These are phyloP conservation scores for Sherardia arvensis DNA, from an alignment of 257 asterid species.

Conservation along the genomic window DNA sequence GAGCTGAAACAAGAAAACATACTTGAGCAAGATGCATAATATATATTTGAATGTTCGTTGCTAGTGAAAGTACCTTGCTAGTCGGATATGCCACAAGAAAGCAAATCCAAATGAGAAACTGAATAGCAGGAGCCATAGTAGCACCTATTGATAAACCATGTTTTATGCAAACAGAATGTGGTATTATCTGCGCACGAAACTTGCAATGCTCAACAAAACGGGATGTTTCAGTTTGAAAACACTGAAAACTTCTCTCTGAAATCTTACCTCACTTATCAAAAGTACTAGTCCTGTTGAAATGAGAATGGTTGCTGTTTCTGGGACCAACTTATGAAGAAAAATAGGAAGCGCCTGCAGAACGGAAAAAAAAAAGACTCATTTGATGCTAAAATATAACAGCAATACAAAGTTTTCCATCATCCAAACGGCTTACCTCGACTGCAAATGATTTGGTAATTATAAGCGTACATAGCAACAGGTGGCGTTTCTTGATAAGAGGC, in stretches of 20 bases:
- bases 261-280: constrained; percentile 70
- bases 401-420: neutral
- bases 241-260: neutral
- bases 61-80: constrained; percentile 42
- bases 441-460: constrained; percentile 72
- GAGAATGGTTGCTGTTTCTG: constrained; percentile 73
- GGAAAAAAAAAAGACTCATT: neutral
- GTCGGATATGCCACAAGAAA: constrained; percentile 66
- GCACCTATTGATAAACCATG: constrained; percentile 67
- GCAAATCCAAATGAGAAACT: constrained; percentile 38
- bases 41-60: too few species aligned
- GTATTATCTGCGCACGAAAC: constrained; percentile 19
- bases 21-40: neutral
- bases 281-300: constrained; percentile 70
- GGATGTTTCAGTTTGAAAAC: neutral
- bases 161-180: constrained; percentile 46
- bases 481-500: constrained; percentile 58
- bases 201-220: neutral
- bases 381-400: neutral
- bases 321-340: constrained; percentile 46
- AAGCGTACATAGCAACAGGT: constrained; percentile 72
- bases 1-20: constrained; percentile 30
- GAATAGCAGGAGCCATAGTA: constrained; percentile 42
- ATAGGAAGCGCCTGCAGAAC: constrained; percentile 75
- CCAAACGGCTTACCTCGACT: constrained; percentile 44